Base-by-base conservation (phyloP, 345 rosid genomes). In the Rhodomyrtus tomentosa region DNA sequence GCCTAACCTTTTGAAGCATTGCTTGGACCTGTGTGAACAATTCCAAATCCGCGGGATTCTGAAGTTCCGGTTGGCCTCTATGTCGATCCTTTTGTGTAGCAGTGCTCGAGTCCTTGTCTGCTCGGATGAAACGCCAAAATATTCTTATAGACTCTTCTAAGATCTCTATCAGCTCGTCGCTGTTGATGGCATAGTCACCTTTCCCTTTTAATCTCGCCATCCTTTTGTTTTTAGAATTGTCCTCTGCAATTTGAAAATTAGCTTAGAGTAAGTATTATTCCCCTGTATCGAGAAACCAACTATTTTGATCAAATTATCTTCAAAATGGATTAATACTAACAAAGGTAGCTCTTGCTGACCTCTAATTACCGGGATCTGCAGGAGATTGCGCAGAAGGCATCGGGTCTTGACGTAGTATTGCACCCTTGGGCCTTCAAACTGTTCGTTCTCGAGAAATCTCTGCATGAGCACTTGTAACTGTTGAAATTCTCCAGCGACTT, bases 401-500 rank as follows among this genome's bases (percentile, higher is more conserved):
- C 98, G 98, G 56, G 87, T 95, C 91, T 93, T 95, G 86, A 88
- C 90, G 62, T 92, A 97, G 83, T 91, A 92, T 56, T 90, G 91
- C 16, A 95, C 92, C 83, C 99, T 92, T 3, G 98, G 96, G 32
- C 95, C 98, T 87, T 95, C 96, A 49, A 94, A 97, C 2, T 87
- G 89, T 83, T 97, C 99, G 9, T 95, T 91, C 89, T 97, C 99
- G 27, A 97, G 89, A 86, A 97, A 97, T 79, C 99, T 95, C 58
- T 95, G 96, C 89, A 95, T 15, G 24, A 95, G 88, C 48, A 97
- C 98, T 86, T 97, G 98, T 86, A 97, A 93, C 88, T 93, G 96
- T 85, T 97, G 99, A 87, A 97, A 95, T 54, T 97, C 98, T 9
- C 95, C 95, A 0, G 98, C 98, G 29, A 97, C 96, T 90, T 95